phyloP scores from a whole-genome alignment of 495 filamentous ascomycete species.

The Aspergillus haitiensis region DNA sequence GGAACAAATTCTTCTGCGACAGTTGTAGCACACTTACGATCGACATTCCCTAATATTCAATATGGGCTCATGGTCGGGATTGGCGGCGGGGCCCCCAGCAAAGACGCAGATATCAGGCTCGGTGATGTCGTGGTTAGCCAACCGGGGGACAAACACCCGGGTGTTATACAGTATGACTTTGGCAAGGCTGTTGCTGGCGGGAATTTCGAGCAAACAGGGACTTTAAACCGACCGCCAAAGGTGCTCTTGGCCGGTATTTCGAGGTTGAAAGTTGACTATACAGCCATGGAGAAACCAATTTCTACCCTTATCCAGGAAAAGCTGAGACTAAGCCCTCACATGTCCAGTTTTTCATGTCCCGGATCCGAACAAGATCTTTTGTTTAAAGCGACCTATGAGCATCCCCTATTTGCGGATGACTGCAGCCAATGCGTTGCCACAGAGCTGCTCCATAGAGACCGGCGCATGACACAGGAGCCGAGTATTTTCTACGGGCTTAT shows the following conservation, averaged over 20 bases:
- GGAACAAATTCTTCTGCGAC: slow-evolving; percentile 31
- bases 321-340: background rate
- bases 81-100: slow-evolving; percentile 34
- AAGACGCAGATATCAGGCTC: slow-evolving; percentile 32
- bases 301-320: background rate
- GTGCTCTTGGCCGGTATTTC: slow-evolving; percentile 31
- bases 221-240: slow-evolving; percentile 36
- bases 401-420: background rate
- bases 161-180: slow-evolving; percentile 40
- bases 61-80: slow-evolving; percentile 39
- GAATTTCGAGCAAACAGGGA: slow-evolving; percentile 35
- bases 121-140: slow-evolving; percentile 40
- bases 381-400: background rate
- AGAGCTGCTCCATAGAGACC: background rate
- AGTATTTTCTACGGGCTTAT: background rate
- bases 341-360: background rate
- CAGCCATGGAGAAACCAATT: background rate
- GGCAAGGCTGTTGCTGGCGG: slow-evolving; percentile 36
- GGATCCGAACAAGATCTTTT: background rate
- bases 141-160: slow-evolving; percentile 21
- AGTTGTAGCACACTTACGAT: slow-evolving; percentile 26
- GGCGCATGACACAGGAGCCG: background rate
- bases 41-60: slow-evolving; percentile 27
- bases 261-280: slow-evolving; percentile 23
- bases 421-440: background rate